Evolutionary conservation across 2,329 filamentous ascomycete species (phyloP).

Genomic region (Colletotrichum sp.): DNA sequence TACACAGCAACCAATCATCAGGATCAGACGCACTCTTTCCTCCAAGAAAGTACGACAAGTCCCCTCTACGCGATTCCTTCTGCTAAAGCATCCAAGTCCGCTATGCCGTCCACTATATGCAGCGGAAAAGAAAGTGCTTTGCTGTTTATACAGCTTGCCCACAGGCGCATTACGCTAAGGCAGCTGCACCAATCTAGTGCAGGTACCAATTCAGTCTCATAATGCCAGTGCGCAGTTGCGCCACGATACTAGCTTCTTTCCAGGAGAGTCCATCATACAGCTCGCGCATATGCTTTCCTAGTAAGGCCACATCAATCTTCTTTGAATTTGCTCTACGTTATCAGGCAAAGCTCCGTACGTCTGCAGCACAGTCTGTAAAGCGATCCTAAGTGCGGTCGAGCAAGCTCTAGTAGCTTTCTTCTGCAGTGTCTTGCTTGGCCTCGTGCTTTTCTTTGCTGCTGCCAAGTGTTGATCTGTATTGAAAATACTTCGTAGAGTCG

Average conservation of each 20-base stretch:
- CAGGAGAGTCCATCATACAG: conserved; percentile 23
- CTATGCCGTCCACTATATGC: conserved; percentile 26
- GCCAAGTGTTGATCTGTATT: no score
- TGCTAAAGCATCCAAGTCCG: not conserved
- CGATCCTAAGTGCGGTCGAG: not conserved
- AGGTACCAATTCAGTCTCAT: conserved; percentile 22
- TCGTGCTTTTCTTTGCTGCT: not conserved
- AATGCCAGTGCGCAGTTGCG: not conserved
- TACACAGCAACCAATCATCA: not conserved
- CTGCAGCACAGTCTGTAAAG: not conserved
- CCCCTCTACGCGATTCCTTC: not conserved
- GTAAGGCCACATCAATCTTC: not conserved
- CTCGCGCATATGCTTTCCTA: conserved; percentile 16
- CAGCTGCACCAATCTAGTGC: conserved; percentile 1
- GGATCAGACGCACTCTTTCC: not conserved
- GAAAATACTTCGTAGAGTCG: no score
- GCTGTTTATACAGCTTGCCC: conserved; percentile 27
- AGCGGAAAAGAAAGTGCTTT: conserved; percentile 8
- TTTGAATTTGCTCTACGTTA: not conserved
- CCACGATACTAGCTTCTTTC: conserved; percentile 18
- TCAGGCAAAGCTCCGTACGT: not conserved
- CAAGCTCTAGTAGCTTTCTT: not conserved
- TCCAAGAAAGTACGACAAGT: not conserved
- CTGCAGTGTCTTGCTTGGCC: not conserved
- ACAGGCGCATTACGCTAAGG: conserved; percentile 9